Evolutionary conservation across 202 grass and related monocot genomes (phyloP), one percentile per base, ranked within the genome.

Genomic region (Elaeis oleifera): DNA sequence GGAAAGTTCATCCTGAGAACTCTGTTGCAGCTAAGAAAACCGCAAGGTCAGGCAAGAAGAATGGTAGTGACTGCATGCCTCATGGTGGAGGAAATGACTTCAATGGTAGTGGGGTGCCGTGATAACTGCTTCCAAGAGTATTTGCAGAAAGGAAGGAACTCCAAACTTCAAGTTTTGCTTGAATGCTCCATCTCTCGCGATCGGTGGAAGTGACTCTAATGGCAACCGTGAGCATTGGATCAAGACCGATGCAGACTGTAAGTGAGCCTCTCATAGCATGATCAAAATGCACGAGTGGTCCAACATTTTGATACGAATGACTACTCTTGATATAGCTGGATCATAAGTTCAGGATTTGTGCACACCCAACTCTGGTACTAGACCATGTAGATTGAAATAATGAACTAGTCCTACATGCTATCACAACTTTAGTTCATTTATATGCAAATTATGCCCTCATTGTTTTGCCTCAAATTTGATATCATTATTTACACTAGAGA

Each of bases 191-290:
- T 58, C 78, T 49, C 72, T 77, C 44, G 56, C 55, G 6, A 53
- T 77, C 17, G 60, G 61, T 16, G 58, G 58, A 14, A 44, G 28
- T 3, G 73, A 73, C 18, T 77, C 62, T 2, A 69, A 48, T 21
- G 51, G 49, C 27, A 94, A 84, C 73, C 79, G 80, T 3, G 95
- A 79, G 32, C 85, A 94, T 76, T 99, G 95, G 95, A 90, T 99
- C 82, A 99, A 82, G 74, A 94, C 88, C 29, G 95, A 99, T 67
- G 85, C 88, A 51, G 95, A 99, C 53, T 99, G 95, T 99, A 80
- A 89, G 88, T 85, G 36, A 18, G 1, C 23, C 7, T 14, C 39
- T 27, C 49, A 50, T 23, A 44, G 19, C 36, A 44, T 14, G 36
- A 44, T 44, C 36, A 44, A 44, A 44, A 44, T 44, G 36, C 36